phyloP scores from a whole-genome alignment of 1,284 basidiomycete genomes.

The Ganoderma leucocontextum region DNA sequence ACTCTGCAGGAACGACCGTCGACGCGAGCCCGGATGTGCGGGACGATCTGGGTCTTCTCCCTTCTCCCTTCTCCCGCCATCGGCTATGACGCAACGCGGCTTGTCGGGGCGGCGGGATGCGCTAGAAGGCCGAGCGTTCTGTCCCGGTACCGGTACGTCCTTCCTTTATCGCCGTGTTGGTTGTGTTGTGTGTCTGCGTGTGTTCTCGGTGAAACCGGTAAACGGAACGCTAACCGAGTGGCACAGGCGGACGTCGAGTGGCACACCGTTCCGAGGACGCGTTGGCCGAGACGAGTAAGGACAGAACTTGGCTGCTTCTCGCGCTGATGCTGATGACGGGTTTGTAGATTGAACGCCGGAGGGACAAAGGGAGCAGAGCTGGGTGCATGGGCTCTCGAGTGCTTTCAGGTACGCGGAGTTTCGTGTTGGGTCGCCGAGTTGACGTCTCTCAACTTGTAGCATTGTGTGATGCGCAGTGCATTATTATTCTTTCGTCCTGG shows the following conservation, averaged over 20 bases:
- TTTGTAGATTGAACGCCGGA: neutral
- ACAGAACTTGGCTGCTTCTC: neutral
- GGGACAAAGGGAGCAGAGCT: neutral
- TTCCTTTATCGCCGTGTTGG: neutral
- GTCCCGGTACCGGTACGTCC: neutral
- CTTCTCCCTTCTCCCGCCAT: neutral
- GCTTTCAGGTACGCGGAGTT: neutral
- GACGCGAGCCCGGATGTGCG: neutral
- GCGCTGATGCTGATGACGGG: neutral
- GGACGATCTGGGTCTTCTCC: neutral
- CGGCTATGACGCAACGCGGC: conserved; percentile 2
- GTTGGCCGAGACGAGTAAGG: neutral
- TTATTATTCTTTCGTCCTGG: neutral
- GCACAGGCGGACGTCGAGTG: neutral
- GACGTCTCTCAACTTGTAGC: neutral
- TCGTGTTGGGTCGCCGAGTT: neutral
- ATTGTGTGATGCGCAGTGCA: neutral
- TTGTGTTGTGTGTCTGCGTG: neutral
- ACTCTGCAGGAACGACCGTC: neutral
- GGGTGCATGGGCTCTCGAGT: neutral
- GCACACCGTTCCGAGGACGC: neutral
- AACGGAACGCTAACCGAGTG: conserved; percentile 1
- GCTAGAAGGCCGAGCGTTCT: neutral
- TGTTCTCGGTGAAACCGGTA: neutral
- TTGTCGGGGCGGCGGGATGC: neutral